Evolutionary conservation across 1,284 basidiomycete species (phyloP).

Genomic region (Heterobasidion annosum): DNA sequence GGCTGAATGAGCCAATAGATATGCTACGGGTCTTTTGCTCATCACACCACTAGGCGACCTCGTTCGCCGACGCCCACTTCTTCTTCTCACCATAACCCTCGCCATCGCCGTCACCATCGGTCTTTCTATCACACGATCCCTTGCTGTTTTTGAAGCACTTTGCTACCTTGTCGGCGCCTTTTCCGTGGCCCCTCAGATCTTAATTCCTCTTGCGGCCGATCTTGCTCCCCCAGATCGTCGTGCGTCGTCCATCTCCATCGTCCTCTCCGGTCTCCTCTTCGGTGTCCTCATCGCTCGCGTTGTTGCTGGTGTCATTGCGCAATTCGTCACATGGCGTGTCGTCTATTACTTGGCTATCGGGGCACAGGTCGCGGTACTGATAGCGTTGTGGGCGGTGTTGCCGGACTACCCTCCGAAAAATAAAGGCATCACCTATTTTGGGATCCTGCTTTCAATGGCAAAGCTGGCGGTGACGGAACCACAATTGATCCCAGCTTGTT

Average conservation of each 20-base stretch:
- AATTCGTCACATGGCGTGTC: conserved; percentile 36
- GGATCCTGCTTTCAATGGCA: conserved; percentile 37
- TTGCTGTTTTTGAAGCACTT: conserved; percentile 35
- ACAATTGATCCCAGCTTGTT: conserved; percentile 35
- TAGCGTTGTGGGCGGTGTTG: conserved; percentile 27
- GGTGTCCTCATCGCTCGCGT: conserved; percentile 43
- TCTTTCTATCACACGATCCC: conserved; percentile 31
- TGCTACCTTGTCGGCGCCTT: conserved; percentile 36
- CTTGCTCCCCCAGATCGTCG: conserved; percentile 38
- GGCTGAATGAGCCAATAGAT: conserved; percentile 15
- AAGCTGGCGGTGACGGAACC: conserved; percentile 41
- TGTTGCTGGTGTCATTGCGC: conserved; percentile 35
- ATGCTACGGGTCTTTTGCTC: conserved; percentile 39
- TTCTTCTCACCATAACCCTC: conserved; percentile 29
- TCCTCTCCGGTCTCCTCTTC: conserved; percentile 39
- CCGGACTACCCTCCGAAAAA: conserved; percentile 45
- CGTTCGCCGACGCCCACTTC: conserved; percentile 37
- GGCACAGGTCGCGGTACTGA: conserved; percentile 25
- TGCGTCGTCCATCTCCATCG: conserved; percentile 40
- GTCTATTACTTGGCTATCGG: conserved; percentile 39
- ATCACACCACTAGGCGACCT: conserved; percentile 47
- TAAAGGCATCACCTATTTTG: conserved; percentile 29
- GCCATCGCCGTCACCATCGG: conserved; percentile 34
- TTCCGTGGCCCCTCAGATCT: conserved; percentile 32
- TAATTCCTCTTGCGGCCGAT: conserved; percentile 46